Percentiles rank a stretch among this genome's conserved stretches.
These are phyloP conservation scores for Saccharomycopsis lassenensis DNA, from an alignment of 805 yeast species.

Conservation along the genomic window DNA sequence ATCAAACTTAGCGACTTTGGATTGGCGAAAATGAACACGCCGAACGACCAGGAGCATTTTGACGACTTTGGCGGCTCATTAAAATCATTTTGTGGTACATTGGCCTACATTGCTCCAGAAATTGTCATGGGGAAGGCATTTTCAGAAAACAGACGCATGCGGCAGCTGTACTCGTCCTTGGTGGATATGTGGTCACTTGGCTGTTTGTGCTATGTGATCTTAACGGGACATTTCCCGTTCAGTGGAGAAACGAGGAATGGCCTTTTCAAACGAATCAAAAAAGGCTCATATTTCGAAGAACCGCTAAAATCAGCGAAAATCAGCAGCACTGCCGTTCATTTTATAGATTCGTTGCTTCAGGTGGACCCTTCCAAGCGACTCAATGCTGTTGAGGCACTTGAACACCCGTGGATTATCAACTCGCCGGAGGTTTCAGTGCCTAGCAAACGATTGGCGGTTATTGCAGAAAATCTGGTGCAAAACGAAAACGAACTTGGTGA, in stretches of 20 bases:
- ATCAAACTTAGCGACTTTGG: conserved; percentile 97
- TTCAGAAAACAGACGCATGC: conserved; percentile 18
- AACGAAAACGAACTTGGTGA: background rate
- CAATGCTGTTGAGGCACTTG: conserved; percentile 64
- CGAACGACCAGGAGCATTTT: background rate
- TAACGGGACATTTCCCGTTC: conserved; percentile 91
- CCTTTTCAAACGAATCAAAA: conserved; percentile 60
- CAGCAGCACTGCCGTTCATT: conserved; percentile 60
- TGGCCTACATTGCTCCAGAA: conserved; percentile 97
- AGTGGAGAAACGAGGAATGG: conserved; percentile 88
- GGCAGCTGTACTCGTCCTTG: conserved; percentile 53
- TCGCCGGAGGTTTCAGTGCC: background rate
- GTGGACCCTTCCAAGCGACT: conserved; percentile 67
- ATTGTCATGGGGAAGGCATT: conserved; percentile 39
- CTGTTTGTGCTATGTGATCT: conserved; percentile 79
- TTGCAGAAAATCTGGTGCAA: background rate
- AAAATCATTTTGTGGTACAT: conserved; percentile 95
- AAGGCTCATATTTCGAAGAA: conserved; percentile 72
- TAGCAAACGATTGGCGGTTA: background rate
- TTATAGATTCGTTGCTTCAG: conserved; percentile 58
- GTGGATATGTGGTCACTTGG: conserved; percentile 99
- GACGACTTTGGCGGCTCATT: conserved; percentile 50
- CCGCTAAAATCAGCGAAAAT: conserved; percentile 58
- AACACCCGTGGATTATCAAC: conserved; percentile 67
- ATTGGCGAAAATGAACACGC: conserved; percentile 56